Base-by-base conservation (phyloP, 306 rosid species). In the Hippophae tibetana region DNA sequence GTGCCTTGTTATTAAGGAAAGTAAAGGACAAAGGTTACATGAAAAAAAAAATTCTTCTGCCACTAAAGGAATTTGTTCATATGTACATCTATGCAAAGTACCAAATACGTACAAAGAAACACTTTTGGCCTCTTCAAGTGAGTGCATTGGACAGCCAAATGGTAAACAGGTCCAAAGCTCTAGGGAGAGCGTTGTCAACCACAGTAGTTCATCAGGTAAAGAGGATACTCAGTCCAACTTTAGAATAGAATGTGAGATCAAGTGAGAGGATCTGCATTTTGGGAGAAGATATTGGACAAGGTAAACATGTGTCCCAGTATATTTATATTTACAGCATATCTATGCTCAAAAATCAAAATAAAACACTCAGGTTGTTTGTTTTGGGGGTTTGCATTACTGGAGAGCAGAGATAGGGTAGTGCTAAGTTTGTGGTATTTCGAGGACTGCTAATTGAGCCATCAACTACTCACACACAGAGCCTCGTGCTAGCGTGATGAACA, bases 241-340 rank as follows among this genome's bases (percentile, higher is more conserved):
- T 49, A 56, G 70, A 42, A 74, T 51, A 26, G 68, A 71, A 47
- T 76, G 80, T 64, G 93, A 74, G 66, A 84, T 87, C 60, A 73
- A 40, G 12, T 84, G 87, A 89, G 83, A 87, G 66, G 79, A 82
- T 61, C 72, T 87, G 63, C 76, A 74, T 42, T 18, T 72, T 84
- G 42, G 75, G 87, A 63, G 85, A 82, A 38, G 87, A 75, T 70
- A 73, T 84, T 65, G 95, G 93, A 73, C 85, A 82, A 64, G 93
- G 95, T 84, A 84, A 46, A 42, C 51, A 69, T 65, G 9, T 18
- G 40, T 7, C 54, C 47, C 54, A 4, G 9, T 26, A 12, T 47
- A 9, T 26, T 27, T 6, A 25, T 25, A 4, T 6, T 60, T 26
- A 11, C 0, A 18, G 18, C 43, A 8, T 45, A 10, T 58, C 45